Conservation (phyloP, 2,329 filamentous ascomycete species). For the Lasiodiplodia hormozganensis region DNA sequence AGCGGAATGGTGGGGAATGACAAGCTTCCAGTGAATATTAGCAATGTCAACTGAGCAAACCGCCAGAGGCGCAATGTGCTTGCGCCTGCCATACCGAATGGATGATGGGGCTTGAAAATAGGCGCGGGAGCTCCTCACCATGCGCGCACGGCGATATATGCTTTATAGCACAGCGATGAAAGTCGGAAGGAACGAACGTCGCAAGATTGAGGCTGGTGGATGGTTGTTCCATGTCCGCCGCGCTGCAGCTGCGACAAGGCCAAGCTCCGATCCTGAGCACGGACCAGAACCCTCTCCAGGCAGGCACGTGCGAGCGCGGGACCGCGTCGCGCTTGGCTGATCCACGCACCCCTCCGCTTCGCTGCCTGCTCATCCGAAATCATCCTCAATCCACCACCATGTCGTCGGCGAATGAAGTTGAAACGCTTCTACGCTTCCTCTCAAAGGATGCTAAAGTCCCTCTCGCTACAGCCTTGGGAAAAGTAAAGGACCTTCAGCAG, state of each 20-base stretch:
- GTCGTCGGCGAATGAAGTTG: constrained; percentile 48
- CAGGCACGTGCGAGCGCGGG: background rate
- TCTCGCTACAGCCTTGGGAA: constrained; percentile 61
- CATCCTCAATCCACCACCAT: constrained; percentile 32
- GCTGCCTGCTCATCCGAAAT: background rate
- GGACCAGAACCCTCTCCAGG: background rate
- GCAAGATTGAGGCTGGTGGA: background rate
- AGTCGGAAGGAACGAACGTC: background rate
- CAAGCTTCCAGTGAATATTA: background rate
- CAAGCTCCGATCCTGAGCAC: background rate
- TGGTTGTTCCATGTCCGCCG: background rate
- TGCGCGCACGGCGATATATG: background rate
- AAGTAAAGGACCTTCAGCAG: constrained; percentile 61
- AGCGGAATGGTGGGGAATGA: background rate
- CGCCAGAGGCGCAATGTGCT: background rate
- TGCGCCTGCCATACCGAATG: background rate
- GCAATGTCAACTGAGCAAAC: background rate
- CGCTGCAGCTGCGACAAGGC: constrained; percentile 9
- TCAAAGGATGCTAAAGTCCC: constrained; percentile 65
- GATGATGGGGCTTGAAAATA: background rate
- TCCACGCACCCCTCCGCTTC: background rate
- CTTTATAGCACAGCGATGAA: background rate
- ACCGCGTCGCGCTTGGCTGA: background rate
- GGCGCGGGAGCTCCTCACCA: background rate
- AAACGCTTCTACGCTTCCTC: constrained; percentile 62